Base-by-base conservation (phyloP, 2,329 filamentous ascomycete species). In the Tolypocladium paradoxum region DNA sequence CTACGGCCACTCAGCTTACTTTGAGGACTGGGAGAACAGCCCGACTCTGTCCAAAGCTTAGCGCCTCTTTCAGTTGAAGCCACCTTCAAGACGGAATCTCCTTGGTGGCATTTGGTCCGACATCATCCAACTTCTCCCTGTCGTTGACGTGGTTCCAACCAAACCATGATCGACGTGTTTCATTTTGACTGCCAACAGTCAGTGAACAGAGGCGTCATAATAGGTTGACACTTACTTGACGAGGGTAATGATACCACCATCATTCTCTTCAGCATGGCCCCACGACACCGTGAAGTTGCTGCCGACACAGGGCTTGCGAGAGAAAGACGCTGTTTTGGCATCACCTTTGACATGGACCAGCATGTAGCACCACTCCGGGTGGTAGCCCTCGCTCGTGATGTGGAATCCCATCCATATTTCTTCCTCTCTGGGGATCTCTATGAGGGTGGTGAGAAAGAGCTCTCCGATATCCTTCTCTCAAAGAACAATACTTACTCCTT, bases 231-330 rank as follows among this genome's bases (percentile, higher is more conserved):
- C 56, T 24, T 51, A 56, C 38, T 64, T 66, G 29, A 64, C 57
- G 0, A 70, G 27, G 0, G 65, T 65, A 58, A 64, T 59, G 24
- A 68, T 63, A 0, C 59, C 66, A 3, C 60, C 62, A 34, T 68
- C 66, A 0, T 60, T 59, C 22, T 58, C 53, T 8, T 54, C 40
- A 22, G 62, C 58, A 55, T 70, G 67, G 1, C 67, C 66, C 65
- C 64, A 69, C 0, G 65, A 69, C 7, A 64, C 49, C 4, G 52
- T 54, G 61, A 63, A 66, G n/a, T 58, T 58, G n/a, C 56, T 59
- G 34, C 58, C 52, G 0, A 52, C 49, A 47, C 67, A 69, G 2
- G 50, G 48, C 27, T 60, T 46, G 16, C 58, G 35, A 45, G 54
- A 58, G 53, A 65, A 68, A 35, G 62, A 64, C 2, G 56, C 61